Base-by-base conservation (phyloP, 2,329 filamentous ascomycete genomes). In the Madurella fahalii region DNA sequence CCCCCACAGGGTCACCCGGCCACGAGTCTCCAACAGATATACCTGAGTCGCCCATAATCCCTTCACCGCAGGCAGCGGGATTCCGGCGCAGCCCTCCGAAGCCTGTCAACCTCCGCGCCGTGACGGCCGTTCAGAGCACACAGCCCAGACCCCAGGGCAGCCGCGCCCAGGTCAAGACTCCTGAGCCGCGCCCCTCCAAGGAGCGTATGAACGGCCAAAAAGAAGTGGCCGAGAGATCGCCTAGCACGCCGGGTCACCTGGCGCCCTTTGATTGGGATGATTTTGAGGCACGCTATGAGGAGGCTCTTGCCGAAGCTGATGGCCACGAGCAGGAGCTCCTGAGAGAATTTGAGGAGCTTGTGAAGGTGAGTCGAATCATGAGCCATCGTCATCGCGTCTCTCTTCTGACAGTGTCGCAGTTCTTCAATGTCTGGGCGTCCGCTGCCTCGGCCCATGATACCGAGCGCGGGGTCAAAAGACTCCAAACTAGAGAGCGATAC, bases 371-470 rank as follows among this genome's bases (percentile, higher is more conserved):
- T 16, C 16, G 25, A 25, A 7, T 13, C 12, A 4, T 11, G 8
- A 20, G 13, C 3, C 25, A 31, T 40, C 43, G 9, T 52, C 11
- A 13, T 4, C 13, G 17, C 5, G 15, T 31, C 15, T 30, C 15
- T 30, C 25, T 37, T 37, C 50, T 52, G 42, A 62, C 47, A 40
- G 13, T 15, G 45, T 43, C 40, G 25, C 60, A 95, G 90, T 88
- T 87, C 67, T 95, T 95, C 69, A 79, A 80, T 54, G 74, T 85
- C 37, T 96, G 92, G 91, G 87, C 89, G 20, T 78, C 85, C 17
- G 83, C 87, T 12, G 86, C 87, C 1, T 80, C 84, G 32, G 73
- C 77, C 11, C 84, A 89, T 58, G 92, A 96, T 68, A 84, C 88
- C 52, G 85, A 86, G 56, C 82, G 92, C 53, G 87, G 89, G 20